Evolutionary conservation across 768 basidiomycete genomes (phyloP).

Genomic region (Neoboletus magnificus): DNA sequence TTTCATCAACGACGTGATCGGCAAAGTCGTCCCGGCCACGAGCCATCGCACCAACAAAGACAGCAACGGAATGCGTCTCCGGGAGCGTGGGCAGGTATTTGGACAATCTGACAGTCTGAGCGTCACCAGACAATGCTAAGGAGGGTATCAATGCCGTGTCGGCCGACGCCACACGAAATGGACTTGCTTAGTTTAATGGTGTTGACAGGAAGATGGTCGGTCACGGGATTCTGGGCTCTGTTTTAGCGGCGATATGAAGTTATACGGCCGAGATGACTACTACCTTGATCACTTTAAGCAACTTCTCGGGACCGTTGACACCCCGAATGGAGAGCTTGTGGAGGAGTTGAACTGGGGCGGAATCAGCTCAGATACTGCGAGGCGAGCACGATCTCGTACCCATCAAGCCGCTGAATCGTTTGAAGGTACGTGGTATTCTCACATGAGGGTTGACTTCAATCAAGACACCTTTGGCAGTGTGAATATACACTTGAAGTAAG

Average conservation of each 20-base stretch:
- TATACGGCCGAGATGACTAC: conserved; percentile 21
- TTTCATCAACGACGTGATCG: conserved; percentile 90
- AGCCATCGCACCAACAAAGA: conserved; percentile 99
- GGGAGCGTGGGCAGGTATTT: conserved; percentile 83
- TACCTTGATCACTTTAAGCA: conserved; percentile 96
- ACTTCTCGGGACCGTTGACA: conserved; percentile 94
- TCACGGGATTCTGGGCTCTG: conserved; percentile 75
- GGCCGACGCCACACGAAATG: background rate
- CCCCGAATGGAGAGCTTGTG: conserved; percentile 95
- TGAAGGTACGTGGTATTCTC: conserved; percentile 96
- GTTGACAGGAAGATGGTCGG: conserved; percentile 91
- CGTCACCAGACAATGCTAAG: conserved; percentile 87
- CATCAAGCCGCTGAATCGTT: conserved; percentile 98
- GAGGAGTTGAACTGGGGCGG: conserved; percentile 79
- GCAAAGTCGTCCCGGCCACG: conserved; percentile 96
- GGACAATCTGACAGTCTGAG: conserved; percentile 75
- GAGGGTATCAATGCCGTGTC: conserved; percentile 5
- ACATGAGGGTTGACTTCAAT: conserved; percentile 99
- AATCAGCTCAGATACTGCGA: background rate
- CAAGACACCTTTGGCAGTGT: conserved; percentile 92
- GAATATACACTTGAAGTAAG: conserved; percentile 94
- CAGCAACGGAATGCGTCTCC: conserved; percentile 82
- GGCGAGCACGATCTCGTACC: conserved; percentile 47
- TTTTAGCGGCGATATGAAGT: conserved; percentile 1
- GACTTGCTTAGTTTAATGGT: conserved; percentile 91